Base-by-base conservation (phyloP, 441 rosid species). In the Breynia disticha region DNA sequence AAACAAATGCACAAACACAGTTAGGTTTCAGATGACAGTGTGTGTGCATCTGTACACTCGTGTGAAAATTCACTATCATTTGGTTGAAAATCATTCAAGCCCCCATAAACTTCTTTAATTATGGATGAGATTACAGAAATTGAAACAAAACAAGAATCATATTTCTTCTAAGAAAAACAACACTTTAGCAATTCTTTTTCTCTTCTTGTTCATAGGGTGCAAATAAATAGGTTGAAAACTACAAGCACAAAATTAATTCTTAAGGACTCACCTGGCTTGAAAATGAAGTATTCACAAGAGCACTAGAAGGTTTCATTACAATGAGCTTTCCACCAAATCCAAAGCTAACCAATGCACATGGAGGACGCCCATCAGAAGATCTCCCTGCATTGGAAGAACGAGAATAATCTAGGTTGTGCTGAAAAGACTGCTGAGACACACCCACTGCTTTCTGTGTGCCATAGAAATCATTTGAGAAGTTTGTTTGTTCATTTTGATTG, bases 251-350 rank as follows among this genome's bases (percentile, higher is more conserved):
- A 15, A 48, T 55, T 47, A 5, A 28, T 28, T 28, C 5, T 43
- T n/a, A 56, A 21, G 48, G 60, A 13, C 80, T 73, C 76, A 94
- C 99, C 99, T 87, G 95, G 66, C 66, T 73, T 62, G 81, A 84
- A 68, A 76, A 77, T 54, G 95, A 72, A 55, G 82, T 65, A 55
- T 64, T 77, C 52, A 69, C 84, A 16, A 68, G 63, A 58, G 80
- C 72, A 59, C 49, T 66, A 48, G 41, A 24, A 69, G 78, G 83
- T 74, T 78, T 90, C 87, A 87, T 80, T 18, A 94, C 79, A 59
- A 90, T 54, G 54, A 94, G 81, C 68, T 85, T 94, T 51, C 99
- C 99, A 44, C 99, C 97, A 78, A 94, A 94, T 42, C 97, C 99
- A 76, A 94, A 90, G 57, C 76, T 67, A 67, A 87, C 86, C 69